These are phyloP conservation scores for Candida pseudoglaebosa DNA, from an alignment of 805 yeast genomes.

Conservation along the genomic window DNA sequence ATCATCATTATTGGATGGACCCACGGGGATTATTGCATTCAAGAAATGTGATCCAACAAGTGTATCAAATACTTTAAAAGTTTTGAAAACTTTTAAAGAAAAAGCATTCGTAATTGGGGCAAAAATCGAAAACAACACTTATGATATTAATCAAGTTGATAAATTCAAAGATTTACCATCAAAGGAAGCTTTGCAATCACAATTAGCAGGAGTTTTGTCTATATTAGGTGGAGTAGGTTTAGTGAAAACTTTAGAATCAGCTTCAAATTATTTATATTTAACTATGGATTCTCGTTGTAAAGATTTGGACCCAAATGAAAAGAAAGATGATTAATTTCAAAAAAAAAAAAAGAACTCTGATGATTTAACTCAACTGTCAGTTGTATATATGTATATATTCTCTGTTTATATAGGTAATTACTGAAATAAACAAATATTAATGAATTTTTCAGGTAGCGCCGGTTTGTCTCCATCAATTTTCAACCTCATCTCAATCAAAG, in stretches of 20 bases:
- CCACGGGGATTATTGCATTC: constrained; percentile 75
- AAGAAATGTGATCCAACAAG: constrained; percentile 65
- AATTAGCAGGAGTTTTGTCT: constrained; percentile 81
- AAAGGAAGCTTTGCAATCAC: constrained; percentile 67
- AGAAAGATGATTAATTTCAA: constrained; percentile 11
- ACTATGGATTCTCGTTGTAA: constrained; percentile 56
- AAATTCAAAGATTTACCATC: constrained; percentile 72
- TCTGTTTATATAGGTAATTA: neutral
- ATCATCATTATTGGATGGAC: constrained; percentile 69
- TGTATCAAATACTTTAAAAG: constrained; percentile 58
- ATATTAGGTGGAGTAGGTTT: constrained; percentile 85
- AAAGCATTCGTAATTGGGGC: constrained; percentile 84
- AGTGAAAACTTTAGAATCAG: constrained; percentile 71
- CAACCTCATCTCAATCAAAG: neutral
- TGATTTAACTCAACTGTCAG: too few species aligned
- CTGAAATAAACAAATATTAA: neutral
- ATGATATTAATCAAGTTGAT: constrained; percentile 49
- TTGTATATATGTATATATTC: neutral
- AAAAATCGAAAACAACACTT: constrained; percentile 59
- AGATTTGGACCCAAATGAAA: constrained; percentile 23
- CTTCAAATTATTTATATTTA: constrained; percentile 65
- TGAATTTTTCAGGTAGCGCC: neutral
- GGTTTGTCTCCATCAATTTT: neutral
- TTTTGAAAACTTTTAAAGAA: constrained; percentile 62
- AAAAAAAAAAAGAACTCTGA: too few species aligned